Base-by-base conservation (phyloP, 805 yeast species). In the Brettanomyces bruxellensis region DNA sequence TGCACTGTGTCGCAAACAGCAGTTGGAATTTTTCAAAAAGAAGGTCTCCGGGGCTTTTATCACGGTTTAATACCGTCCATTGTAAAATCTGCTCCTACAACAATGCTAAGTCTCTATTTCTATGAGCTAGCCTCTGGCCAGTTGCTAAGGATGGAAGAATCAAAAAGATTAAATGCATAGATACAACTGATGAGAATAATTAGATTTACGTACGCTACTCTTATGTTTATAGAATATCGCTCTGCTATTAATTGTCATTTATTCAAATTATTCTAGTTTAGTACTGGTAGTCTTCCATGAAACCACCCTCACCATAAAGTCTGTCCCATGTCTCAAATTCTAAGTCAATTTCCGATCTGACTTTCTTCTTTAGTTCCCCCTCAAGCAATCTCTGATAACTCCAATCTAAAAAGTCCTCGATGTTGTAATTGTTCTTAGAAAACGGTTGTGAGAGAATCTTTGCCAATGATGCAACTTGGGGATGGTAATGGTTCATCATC, bases 391-490 rank as follows among this genome's bases (percentile, higher is more conserved):
- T 69, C 34, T 73, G 70, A 60, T 90, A 93, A 47, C 83, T 80
- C 87, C 96, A 91, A 63, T 90, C 96, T 56, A 93, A 66, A 69
- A 93, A 93, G 61, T 93, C 98, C 61, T 93, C 99, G 72, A 93
- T 71, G 61, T 86, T 86, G 62, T 93, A 93, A 55, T 78, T 77
- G 47, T 84, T 81, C 62, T 93, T 93, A 59, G 82, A 78, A 68
- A 89, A 91, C 3, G 96, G 96, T 65, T 93, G 96, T 18, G 81
- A 74, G 59, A 86, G 85, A 30, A 93, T 86, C 60, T 80, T 83
- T 14, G 96, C 96, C 55, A 93, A 70, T 0, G 96, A 84, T 1
- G 96, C 91, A 11, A 93, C 88, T 57, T 93, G 93, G 13, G 98
- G 97, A 66, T 93, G 98, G 60, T 89, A 91, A 61, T 93, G 99